phyloP scores from a whole-genome alignment of 1,284 basidiomycete genomes.

The Papiliotrema flavescens region DNA sequence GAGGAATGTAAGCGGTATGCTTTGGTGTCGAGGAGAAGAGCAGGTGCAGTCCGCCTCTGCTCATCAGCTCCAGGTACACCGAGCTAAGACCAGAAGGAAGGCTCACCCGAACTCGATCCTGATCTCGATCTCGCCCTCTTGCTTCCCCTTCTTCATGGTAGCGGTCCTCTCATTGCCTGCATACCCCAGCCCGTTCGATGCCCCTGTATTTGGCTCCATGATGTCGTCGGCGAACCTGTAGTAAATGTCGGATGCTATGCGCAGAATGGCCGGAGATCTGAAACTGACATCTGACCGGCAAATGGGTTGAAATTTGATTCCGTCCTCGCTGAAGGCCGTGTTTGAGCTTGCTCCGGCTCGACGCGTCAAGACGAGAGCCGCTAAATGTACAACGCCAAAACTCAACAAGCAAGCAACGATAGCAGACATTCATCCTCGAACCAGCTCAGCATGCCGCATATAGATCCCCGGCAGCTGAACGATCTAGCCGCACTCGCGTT shows the following conservation, averaged over 20 bases:
- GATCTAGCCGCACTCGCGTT: constrained; percentile 33
- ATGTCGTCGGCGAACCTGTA: background rate
- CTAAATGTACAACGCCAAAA: background rate
- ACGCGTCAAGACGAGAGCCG: background rate
- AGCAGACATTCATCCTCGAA: no score
- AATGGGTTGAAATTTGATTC: constrained; percentile 2
- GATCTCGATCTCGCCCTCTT: constrained; percentile 32
- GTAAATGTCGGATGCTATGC: background rate
- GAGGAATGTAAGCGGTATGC: constrained; percentile 62
- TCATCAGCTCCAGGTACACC: background rate
- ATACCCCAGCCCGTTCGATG: constrained; percentile 26
- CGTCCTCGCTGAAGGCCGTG: background rate
- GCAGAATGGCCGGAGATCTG: background rate
- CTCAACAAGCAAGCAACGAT: background rate
- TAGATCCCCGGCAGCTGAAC: constrained; percentile 39
- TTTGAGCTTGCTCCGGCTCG: background rate
- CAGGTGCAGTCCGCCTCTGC: constrained; percentile 78
- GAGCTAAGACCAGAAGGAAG: background rate
- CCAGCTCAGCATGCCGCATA: constrained; percentile 16
- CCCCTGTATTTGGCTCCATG: background rate
- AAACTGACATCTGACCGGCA: background rate
- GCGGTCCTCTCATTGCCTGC: background rate
- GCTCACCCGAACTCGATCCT: constrained; percentile 48
- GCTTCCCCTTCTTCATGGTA: background rate
- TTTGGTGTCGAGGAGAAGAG: constrained; percentile 65